Evolutionary conservation across 1,284 basidiomycete species (phyloP).

Genomic region (Cryptococcus depauperatus): DNA sequence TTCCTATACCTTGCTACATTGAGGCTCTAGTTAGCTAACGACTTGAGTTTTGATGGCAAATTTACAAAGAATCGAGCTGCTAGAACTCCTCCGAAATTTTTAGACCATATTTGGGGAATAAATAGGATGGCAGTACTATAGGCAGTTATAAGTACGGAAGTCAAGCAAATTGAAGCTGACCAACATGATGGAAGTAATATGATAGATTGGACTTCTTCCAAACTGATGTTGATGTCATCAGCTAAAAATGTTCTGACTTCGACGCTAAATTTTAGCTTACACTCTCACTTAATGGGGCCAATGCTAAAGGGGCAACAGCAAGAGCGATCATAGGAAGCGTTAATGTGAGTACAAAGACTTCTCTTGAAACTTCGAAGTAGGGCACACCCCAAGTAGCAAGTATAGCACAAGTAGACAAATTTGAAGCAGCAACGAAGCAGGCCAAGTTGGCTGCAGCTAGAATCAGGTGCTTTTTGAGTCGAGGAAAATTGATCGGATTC

Average conservation of each 20-base stretch:
- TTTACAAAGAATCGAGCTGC: slow-evolving; percentile 38
- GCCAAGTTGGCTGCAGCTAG: slow-evolving; percentile 22
- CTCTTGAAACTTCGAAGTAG: slow-evolving; percentile 23
- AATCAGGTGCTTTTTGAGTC: slow-evolving; percentile 22
- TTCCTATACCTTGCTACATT: slow-evolving; percentile 29
- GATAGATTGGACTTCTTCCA: slow-evolving; percentile 36
- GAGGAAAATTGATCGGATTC: slow-evolving; percentile 37
- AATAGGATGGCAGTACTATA: slow-evolving; percentile 34
- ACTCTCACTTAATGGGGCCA: slow-evolving; percentile 40
- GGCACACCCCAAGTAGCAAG: slow-evolving; percentile 25
- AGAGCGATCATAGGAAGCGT: slow-evolving; percentile 30
- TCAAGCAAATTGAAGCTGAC: slow-evolving; percentile 6
- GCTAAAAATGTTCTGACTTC: neutral
- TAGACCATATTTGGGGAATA: slow-evolving; percentile 36
- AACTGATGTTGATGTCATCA: slow-evolving; percentile 9
- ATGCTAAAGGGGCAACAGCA: slow-evolving; percentile 33
- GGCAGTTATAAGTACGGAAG: neutral
- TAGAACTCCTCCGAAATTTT: slow-evolving; percentile 33
- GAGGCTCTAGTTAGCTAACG: no score
- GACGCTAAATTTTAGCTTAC: slow-evolving; percentile 11
- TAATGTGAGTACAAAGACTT: slow-evolving; percentile 18
- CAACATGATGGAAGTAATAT: slow-evolving; percentile 32
- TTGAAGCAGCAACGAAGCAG: slow-evolving; percentile 23
- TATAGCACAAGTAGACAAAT: slow-evolving; percentile 24
- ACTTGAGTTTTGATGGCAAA: no score